Percentiles rank a stretch among this genome's conserved stretches.
Evolutionary conservation across 2,329 filamentous ascomycete genomes (phyloP).

Genomic region (Monosporascus sp.): DNA sequence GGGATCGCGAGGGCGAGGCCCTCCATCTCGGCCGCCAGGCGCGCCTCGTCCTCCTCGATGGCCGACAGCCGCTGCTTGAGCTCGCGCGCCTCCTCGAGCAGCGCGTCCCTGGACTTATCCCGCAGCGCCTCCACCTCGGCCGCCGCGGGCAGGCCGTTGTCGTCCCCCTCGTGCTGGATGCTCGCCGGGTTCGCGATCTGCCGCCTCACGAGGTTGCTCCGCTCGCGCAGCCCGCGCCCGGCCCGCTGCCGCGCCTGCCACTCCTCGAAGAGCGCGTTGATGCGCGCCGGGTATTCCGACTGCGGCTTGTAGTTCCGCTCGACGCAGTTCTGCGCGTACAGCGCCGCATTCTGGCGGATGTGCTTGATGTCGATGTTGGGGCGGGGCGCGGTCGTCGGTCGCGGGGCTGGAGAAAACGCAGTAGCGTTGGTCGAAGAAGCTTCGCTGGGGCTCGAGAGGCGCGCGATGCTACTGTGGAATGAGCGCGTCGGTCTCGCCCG

Average conservation of each 20-base stretch:
- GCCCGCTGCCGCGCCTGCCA: slow-evolving; percentile 57
- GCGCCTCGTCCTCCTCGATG: slow-evolving; percentile 58
- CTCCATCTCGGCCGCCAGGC: slow-evolving; percentile 61
- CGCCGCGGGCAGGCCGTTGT: slow-evolving; percentile 21
- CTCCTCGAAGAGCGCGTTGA: slow-evolving; percentile 49
- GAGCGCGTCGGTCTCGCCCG: slow-evolving; percentile 11
- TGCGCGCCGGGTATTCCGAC: slow-evolving; percentile 48
- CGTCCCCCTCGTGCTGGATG: slow-evolving; percentile 38
- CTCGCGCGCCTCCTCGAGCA: slow-evolving; percentile 58
- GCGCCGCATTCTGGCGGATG: slow-evolving; percentile 76
- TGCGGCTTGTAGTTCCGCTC: slow-evolving; percentile 73
- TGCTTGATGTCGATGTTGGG: slow-evolving; percentile 78
- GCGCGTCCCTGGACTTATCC: slow-evolving; percentile 30
- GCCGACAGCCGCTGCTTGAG: slow-evolving; percentile 58
- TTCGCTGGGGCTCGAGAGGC: slow-evolving; percentile 6
- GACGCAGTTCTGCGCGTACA: slow-evolving; percentile 77
- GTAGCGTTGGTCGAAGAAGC: not conserved
- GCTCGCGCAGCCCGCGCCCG: slow-evolving; percentile 56
- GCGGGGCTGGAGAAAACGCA: slow-evolving; percentile 25
- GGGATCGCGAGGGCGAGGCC: slow-evolving; percentile 72
- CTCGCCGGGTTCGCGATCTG: slow-evolving; percentile 47
- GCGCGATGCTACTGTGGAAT: slow-evolving; percentile 9
- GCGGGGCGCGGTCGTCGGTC: slow-evolving; percentile 71
- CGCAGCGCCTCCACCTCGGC: slow-evolving; percentile 22
- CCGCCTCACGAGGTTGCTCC: slow-evolving; percentile 58